These are phyloP conservation scores for Fusarium tuaranense DNA, from an alignment of 2,329 filamentous ascomycete species.

Conservation along the genomic window DNA sequence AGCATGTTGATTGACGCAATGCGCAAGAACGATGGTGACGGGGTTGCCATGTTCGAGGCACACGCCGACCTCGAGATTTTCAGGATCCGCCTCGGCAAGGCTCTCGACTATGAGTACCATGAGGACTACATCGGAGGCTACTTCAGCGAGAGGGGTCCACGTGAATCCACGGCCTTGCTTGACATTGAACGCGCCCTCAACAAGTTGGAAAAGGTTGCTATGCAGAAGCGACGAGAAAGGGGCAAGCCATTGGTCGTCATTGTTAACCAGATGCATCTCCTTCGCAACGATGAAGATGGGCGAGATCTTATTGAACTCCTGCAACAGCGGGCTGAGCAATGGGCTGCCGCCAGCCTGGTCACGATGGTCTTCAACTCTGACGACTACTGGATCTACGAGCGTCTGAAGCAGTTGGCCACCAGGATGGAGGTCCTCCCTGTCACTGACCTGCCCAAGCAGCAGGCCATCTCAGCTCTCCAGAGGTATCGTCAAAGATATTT, in stretches of 20 bases:
- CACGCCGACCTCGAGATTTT: conserved; percentile 97
- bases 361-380: conserved; percentile 96
- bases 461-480: conserved; percentile 80
- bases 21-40: conserved; percentile 89
- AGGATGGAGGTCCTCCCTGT: conserved; percentile 95
- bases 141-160: conserved; percentile 92
- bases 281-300: conserved; percentile 93
- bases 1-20: conserved; percentile 97
- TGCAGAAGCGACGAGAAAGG: conserved; percentile 72
- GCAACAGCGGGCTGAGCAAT: conserved; percentile 95
- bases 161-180: conserved; percentile 90
- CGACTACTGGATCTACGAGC: conserved; percentile 98
- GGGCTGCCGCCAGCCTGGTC: conserved; percentile 91
- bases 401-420: conserved; percentile 90
- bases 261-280: conserved; percentile 91
- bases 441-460: conserved; percentile 81
- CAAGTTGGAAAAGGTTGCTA: conserved; percentile 95
- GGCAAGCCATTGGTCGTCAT: conserved; percentile 87
- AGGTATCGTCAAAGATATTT: conserved; percentile 87
- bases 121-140: conserved; percentile 98
- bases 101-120: conserved; percentile 95
- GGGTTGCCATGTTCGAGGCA: conserved; percentile 94
- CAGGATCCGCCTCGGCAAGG: conserved; percentile 90
- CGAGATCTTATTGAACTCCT: conserved; percentile 92
- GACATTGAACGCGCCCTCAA: conserved; percentile 98